These are phyloP conservation scores for Perkinsus olseni DNA, from an alignment of 169 alveolate genomes.

Conservation along the genomic window DNA sequence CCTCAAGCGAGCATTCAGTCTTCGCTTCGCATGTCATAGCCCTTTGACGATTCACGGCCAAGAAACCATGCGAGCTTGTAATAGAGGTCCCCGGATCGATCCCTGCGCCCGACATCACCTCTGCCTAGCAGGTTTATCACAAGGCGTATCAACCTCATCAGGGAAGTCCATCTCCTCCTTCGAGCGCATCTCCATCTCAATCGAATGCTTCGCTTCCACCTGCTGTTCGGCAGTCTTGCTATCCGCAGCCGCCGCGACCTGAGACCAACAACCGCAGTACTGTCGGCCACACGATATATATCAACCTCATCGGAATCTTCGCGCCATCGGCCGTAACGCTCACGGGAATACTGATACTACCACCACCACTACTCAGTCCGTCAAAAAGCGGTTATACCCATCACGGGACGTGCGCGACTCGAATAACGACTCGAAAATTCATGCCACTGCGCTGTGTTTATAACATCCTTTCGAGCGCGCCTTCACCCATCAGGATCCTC, in stretches of 20 bases:
- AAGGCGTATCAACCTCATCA: conserved; percentile 33
- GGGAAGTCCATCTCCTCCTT: conserved; percentile 36
- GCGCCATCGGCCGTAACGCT: no score
- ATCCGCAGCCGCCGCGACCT: neutral
- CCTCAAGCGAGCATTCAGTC: no score
- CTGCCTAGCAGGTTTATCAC: neutral
- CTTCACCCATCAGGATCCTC: neutral
- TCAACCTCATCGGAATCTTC: no score
- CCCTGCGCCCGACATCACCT: neutral
- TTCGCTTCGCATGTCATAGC: no score
- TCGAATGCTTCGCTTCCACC: neutral
- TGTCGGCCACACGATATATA: no score
- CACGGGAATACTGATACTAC: no score
- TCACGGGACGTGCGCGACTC: no score
- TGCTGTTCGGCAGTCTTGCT: conserved; percentile 7
- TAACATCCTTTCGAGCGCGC: no score
- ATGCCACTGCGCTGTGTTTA: no score
- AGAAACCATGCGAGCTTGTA: neutral
- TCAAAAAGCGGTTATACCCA: no score
- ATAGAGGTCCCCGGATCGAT: neutral
- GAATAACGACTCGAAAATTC: no score
- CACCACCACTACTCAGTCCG: neutral
- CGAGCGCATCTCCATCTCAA: conserved; percentile 19
- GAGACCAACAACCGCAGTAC: neutral
- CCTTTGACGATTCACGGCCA: no score